These are phyloP conservation scores for Arxiozyma heterogenica DNA, from an alignment of 1,139 yeast genomes.

Conservation along the genomic window DNA sequence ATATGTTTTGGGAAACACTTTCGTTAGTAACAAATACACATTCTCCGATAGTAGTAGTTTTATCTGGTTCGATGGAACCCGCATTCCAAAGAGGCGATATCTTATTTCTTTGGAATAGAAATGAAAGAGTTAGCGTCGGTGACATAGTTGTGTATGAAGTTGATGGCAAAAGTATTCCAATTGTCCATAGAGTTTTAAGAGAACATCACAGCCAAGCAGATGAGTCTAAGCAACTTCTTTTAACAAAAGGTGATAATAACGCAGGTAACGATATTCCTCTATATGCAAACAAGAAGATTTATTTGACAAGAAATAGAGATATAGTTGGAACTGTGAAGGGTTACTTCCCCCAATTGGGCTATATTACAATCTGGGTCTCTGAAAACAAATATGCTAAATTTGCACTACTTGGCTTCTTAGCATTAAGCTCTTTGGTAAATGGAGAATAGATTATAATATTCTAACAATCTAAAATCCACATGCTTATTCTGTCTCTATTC, in stretches of 20 bases:
- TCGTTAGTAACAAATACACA: slow-evolving; percentile 72
- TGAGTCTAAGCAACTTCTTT: slow-evolving; percentile 51
- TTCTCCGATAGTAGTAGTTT: slow-evolving; percentile 92
- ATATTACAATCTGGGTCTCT: slow-evolving; percentile 83
- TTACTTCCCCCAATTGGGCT: slow-evolving; percentile 86
- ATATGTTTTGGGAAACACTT: slow-evolving; percentile 82
- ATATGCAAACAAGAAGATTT: slow-evolving; percentile 68
- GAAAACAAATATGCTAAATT: slow-evolving; percentile 46
- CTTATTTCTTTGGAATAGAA: slow-evolving; percentile 82
- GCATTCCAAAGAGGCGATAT: slow-evolving; percentile 98
- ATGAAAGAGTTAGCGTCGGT: slow-evolving; percentile 63
- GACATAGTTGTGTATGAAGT: slow-evolving; percentile 94
- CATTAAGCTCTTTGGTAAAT: slow-evolving; percentile 22
- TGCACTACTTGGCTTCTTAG: slow-evolving; percentile 26
- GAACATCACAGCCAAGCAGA: slow-evolving; percentile 34
- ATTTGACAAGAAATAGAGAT: slow-evolving; percentile 67
- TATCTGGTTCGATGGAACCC: slow-evolving; percentile 99
- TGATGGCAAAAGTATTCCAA: slow-evolving; percentile 73
- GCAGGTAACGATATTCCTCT: slow-evolving; percentile 83
- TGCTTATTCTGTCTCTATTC: not conserved
- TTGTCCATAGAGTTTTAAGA: slow-evolving; percentile 88
- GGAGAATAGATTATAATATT: slow-evolving; percentile 14
- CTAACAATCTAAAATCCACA: not conserved
- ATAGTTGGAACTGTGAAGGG: slow-evolving; percentile 86
- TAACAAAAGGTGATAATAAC: slow-evolving; percentile 96